Base-by-base conservation (phyloP, 2,329 filamentous ascomycete genomes). In the Ramularia endophylla region DNA sequence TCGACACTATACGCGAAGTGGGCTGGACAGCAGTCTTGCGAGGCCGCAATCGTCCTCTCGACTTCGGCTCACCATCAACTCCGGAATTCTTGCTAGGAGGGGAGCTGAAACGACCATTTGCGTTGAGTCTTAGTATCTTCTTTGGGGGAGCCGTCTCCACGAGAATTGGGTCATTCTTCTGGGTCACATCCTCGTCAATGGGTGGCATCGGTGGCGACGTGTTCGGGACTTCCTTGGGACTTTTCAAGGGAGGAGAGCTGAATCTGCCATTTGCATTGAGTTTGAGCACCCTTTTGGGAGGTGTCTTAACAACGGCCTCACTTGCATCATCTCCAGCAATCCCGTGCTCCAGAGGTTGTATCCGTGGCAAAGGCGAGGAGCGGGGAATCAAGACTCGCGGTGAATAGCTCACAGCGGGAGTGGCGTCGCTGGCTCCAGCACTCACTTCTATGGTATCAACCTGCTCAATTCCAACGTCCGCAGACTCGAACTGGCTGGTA, bases 261-360 rank as follows among this genome's bases (percentile, higher is more conserved):
- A 73, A 64, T 40, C 62, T 70, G n/a, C 70, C 70, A 20, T 60
- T 64, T 17, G 65, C 65, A 36, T 62, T 69, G 27, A 73, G 47
- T 40, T 63, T 63, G 36, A 70, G 41, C 35, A 63, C 51, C 43
- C 61, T 64, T 45, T 57, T 63, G 1, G 61, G 60, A 5, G 58
- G 59, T 12, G 48, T 36, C 11, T 27, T 37, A 8, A 32, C 36
- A 12, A 38, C 30, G 16, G 19, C 36, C 20, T 12, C 27, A 22
- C 12, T 34, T 12, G 28, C 20, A 16, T 31, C 25, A 12, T 6
- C 16, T 7, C 38, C 37, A 5, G 29, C 16, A n/a, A 30, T 17
- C 25, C 13, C 15, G 20, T 32, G n/a, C 12, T 13, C 32, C n/a
- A 15, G 28, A 29, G 20, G 12, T 11, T n/a, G 15, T 16, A n/a